These are phyloP conservation scores for Quercus gilva DNA, from an alignment of 306 rosid species.

Conservation along the genomic window DNA sequence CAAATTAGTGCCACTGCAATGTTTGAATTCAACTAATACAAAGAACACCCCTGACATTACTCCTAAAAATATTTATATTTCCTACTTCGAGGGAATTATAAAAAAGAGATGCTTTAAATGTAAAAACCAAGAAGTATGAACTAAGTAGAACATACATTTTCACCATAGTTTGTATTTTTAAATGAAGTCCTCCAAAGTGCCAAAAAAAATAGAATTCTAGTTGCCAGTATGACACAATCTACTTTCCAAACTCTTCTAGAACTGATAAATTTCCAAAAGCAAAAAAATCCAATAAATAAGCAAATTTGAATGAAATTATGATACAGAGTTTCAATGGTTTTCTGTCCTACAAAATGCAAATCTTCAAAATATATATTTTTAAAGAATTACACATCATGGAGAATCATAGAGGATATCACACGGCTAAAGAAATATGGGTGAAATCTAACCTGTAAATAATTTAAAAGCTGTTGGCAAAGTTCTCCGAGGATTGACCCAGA, in stretches of 20 bases:
- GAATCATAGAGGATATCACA: not conserved
- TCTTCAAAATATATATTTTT: conserved; percentile 4
- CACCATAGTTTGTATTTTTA: not conserved
- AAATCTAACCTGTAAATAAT: conserved; percentile 77
- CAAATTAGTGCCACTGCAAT: not conserved
- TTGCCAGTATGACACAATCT: not conserved
- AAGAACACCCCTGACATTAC: not conserved
- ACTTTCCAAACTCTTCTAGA: not conserved
- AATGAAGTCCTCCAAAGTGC: not conserved
- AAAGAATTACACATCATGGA: not conserved
- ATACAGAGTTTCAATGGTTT: not conserved
- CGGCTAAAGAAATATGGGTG: conserved; percentile 15
- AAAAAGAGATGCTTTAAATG: not conserved
- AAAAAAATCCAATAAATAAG: not conserved
- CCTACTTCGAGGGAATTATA: not conserved
- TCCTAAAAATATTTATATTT: not conserved
- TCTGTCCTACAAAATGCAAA: not conserved
- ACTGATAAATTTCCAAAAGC: not conserved
- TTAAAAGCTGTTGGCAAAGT: conserved; percentile 73
- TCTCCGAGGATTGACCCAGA: conserved; percentile 69
- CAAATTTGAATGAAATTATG: not conserved
- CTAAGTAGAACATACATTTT: not conserved
- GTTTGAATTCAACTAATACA: not conserved
- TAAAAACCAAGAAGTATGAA: not conserved
- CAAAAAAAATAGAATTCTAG: not conserved